Evolutionary conservation across 768 basidiomycete genomes (phyloP).

Genomic region (Lentinula sp.): DNA sequence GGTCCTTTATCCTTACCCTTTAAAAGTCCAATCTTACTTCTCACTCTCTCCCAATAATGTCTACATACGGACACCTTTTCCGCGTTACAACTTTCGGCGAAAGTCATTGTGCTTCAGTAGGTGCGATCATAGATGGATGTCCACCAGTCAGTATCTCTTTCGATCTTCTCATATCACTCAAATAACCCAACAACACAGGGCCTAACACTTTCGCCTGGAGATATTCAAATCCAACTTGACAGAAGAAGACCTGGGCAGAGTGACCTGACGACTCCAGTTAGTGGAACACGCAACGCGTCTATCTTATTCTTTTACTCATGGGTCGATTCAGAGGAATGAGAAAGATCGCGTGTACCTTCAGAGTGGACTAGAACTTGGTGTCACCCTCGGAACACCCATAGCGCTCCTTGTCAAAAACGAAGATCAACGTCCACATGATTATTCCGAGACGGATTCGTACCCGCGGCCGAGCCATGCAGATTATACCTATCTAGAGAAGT

Average conservation of each 20-base stretch:
- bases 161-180: slow-evolving; percentile 1
- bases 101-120: slow-evolving; percentile 95
- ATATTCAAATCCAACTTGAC: slow-evolving; percentile 89
- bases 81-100: slow-evolving; percentile 98
- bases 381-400: slow-evolving; percentile 96
- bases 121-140: slow-evolving; percentile 95
- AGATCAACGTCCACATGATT: slow-evolving; percentile 97
- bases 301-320: background rate
- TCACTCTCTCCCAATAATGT: slow-evolving; percentile 47
- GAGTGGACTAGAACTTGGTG: slow-evolving; percentile 88
- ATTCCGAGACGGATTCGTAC: slow-evolving; percentile 96
- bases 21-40: background rate
- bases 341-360: slow-evolving; percentile 92
- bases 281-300: slow-evolving; percentile 20
- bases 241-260: slow-evolving; percentile 93
- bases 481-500: slow-evolving; percentile 96
- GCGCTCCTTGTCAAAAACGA: slow-evolving; percentile 96
- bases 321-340: slow-evolving; percentile 69
- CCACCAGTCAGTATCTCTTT: slow-evolving; percentile 65
- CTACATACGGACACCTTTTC: slow-evolving; percentile 87
- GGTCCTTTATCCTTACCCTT: background rate
- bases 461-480: slow-evolving; percentile 97
- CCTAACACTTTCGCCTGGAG: slow-evolving; percentile 67
- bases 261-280: slow-evolving; percentile 90
- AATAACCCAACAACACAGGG: slow-evolving; percentile 48